Conservation (phyloP, 495 filamentous ascomycete genomes). For the Trypethelium eluteriae region DNA sequence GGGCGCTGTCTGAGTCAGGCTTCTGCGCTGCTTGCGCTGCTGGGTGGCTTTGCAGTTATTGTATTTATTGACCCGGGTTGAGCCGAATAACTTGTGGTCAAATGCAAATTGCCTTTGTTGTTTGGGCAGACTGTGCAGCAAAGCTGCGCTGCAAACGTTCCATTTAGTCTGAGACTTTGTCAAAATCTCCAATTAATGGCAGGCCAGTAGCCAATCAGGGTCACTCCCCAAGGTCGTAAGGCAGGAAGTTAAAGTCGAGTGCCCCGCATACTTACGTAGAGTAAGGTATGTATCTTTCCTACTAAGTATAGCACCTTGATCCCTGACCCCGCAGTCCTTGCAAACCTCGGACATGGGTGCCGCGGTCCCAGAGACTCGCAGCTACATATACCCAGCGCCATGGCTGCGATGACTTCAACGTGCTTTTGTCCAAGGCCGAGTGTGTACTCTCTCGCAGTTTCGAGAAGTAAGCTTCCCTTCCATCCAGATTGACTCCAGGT, state of each 20-base stretch:
- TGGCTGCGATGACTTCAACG: not conserved
- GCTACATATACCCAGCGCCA: not conserved
- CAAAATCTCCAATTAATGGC: too few relatives aligned
- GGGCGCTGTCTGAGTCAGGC: too few relatives aligned
- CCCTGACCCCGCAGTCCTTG: slow-evolving; percentile 8
- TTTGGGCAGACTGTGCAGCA: too few relatives aligned
- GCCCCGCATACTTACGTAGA: not conserved
- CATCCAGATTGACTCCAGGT: not conserved
- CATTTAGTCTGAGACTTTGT: too few relatives aligned
- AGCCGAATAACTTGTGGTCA: too few relatives aligned
- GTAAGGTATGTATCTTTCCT: not conserved
- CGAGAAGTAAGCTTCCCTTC: not conserved
- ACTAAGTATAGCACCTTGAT: not conserved
- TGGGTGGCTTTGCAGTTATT: too few relatives aligned
- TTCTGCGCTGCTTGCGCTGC: too few relatives aligned
- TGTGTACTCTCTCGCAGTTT: not conserved
- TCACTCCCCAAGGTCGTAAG: too few relatives aligned
- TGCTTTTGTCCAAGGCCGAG: not conserved
- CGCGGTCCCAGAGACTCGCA: not conserved
- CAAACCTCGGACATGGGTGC: not conserved
- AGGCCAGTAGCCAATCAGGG: not conserved
- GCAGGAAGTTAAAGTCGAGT: not conserved
- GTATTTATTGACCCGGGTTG: too few relatives aligned
- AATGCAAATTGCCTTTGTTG: too few relatives aligned
- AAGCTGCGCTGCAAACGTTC: too few relatives aligned